Conservation (phyloP, 371 early-diverging fungal genomes). For the Rhizopus stolonifer region DNA sequence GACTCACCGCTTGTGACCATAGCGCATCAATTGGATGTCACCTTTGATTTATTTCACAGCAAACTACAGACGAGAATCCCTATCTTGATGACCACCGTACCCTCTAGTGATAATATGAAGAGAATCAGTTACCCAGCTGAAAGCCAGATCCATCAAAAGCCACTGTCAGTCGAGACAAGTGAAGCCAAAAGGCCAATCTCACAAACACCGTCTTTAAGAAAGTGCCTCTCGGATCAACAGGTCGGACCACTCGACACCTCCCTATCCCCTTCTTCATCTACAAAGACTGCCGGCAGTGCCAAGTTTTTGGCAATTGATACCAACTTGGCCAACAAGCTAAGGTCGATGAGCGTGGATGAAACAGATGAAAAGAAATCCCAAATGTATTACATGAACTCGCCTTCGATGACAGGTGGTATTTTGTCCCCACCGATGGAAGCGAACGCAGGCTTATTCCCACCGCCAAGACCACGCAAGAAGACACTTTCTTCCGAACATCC, state of each 20-base stretch:
- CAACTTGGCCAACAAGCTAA: conserved; percentile 10
- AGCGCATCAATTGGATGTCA: conserved; percentile 19
- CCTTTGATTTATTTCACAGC: conserved; percentile 17
- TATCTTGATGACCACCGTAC: conserved; percentile 12
- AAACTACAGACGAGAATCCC: conserved; percentile 22
- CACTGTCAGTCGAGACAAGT: not conserved
- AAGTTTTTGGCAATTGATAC: conserved; percentile 4
- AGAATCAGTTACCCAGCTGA: conserved; percentile 10
- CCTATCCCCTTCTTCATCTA: not conserved
- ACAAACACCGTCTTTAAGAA: conserved; percentile 1
- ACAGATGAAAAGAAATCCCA: not conserved
- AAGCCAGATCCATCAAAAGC: conserved; percentile 5
- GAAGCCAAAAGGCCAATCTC: not conserved
- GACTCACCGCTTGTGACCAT: conserved; percentile 19
- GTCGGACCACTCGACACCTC: not conserved
- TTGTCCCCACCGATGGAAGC: not conserved
- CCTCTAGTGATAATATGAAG: not conserved
- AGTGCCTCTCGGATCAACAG: conserved; percentile 9
- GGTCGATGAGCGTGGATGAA: not conserved
- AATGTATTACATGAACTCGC: not conserved
- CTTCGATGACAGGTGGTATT: not conserved
- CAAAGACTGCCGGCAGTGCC: conserved; percentile 4
- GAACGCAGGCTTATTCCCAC: conserved; percentile 3
- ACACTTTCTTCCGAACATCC: not conserved
- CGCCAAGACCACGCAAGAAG: conserved; percentile 9